phyloP scores from a whole-genome alignment of 1,139 yeast genomes.

The Suhomyces bokatorum region DNA sequence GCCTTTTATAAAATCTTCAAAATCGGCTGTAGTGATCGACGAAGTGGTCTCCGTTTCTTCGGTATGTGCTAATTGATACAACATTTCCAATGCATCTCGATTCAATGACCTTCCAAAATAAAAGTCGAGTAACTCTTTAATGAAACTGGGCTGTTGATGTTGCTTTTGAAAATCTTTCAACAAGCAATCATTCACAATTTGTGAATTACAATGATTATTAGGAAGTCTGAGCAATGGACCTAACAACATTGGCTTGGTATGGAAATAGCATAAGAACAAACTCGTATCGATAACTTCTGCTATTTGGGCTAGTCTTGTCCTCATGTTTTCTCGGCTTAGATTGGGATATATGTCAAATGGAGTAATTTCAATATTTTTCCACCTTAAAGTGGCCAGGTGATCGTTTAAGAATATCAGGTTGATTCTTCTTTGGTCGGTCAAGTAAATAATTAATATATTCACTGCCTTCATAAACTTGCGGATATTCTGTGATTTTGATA shows the following conservation, averaged over 20 bases:
- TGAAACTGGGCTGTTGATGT: conserved; percentile 45
- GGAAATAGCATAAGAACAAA: conserved; percentile 70
- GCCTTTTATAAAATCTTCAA: conserved; percentile 37
- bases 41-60: conserved; percentile 14
- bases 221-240: conserved; percentile 80
- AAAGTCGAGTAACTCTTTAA: conserved; percentile 77
- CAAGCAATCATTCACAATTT: conserved; percentile 59
- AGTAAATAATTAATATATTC: conserved; percentile 53
- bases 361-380: conserved; percentile 48
- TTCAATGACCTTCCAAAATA: conserved; percentile 67
- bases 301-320: conserved; percentile 23
- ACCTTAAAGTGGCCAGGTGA: conserved; percentile 33
- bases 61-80: conserved; percentile 40
- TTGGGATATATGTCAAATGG: conserved; percentile 41
- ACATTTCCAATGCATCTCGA: conserved; percentile 63
- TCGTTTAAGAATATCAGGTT: conserved; percentile 40
- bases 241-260: conserved; percentile 67
- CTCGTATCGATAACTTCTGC: conserved; percentile 73
- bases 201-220: conserved; percentile 69
- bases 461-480: conserved; percentile 45
- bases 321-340: conserved; percentile 12
- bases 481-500: conserved; percentile 25
- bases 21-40: conserved; percentile 15
- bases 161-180: conserved; percentile 25
- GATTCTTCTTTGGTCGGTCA: conserved; percentile 56